Evolutionary conservation across 2,329 filamentous ascomycete genomes (phyloP), one percentile per base, ranked within the genome.

Genomic region (Nemania diffusa): DNA sequence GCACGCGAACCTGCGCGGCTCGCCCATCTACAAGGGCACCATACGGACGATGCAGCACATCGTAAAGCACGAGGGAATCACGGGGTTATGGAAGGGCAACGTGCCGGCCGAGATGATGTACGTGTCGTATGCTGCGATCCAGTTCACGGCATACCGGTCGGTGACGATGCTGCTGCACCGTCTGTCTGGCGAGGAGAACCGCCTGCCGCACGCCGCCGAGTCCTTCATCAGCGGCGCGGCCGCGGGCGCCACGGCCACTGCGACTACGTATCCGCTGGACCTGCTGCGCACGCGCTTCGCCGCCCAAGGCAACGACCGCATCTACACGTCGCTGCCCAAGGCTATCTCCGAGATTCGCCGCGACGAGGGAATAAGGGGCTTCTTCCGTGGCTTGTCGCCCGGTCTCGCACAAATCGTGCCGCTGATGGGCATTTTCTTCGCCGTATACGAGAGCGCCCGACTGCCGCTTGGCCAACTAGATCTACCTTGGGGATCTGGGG

Each of bases 351-450:
- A 93, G 24, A 99, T 99, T 72, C 82, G 84, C 17, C 84, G 84
- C 3, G 85, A 92, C 68, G 96, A 99, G 81, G 96, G 96, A 0
- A 73, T 82, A 0, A 79, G 79, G 3, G 96, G 96, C 0, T 98
- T 97, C 82, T 99, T 97, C 79, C 92, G 93, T 56, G 96, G 96
- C 3, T 83, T 97, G 37, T 87, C 87, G 1, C 94, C 95, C 1
- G 93, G 91, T 0, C 83, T 98, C 24, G 91, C 85, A 27, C 94
- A 97, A 82, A 96, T 98, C 56, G 88, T 97, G 9, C 96, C 96
- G 1, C 97, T 95, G 78, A 99, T 99, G 96, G 96, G 96, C 15
- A 84, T 97, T 2, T 98, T 99, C 83, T 99, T 99, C 80, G 88
- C 92, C 37, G 87, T 89, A 46, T 99, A 98, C 81, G 96, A 99